phyloP scores from a whole-genome alignment of 345 rosid species.

The Aurinia saxatilis region DNA sequence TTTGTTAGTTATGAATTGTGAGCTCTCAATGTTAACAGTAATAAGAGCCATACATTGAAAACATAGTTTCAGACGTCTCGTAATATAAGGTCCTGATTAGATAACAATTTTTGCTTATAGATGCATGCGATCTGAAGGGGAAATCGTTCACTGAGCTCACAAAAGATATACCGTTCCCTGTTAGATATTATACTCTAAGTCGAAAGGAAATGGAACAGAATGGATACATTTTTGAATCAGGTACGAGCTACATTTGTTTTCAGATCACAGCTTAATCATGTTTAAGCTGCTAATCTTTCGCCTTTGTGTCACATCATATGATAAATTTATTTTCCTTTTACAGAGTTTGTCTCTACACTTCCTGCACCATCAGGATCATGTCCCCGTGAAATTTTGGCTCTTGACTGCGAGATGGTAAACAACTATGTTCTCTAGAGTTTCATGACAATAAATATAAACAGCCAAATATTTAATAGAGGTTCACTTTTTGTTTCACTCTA shows the following conservation, averaged over 20 bases:
- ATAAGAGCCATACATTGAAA: neutral
- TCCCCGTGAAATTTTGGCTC: constrained; percentile 58
- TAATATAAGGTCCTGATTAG: neutral
- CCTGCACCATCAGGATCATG: constrained; percentile 61
- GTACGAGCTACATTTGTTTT: constrained; percentile 24
- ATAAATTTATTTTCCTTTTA: constrained; percentile 10
- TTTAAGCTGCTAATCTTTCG: neutral
- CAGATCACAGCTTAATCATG: neutral
- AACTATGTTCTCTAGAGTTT: neutral
- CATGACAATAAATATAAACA: neutral
- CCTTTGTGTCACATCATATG: constrained; percentile 7
- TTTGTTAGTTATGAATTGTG: neutral
- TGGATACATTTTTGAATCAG: constrained; percentile 58
- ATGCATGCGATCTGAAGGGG: constrained; percentile 19
- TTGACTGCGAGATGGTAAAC: constrained; percentile 95
- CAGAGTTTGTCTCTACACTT: constrained; percentile 62
- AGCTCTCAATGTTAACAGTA: neutral
- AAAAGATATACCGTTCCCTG: constrained; percentile 76
- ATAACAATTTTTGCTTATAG: constrained; percentile 29
- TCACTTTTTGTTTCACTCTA: constrained; percentile 21
- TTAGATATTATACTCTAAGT: constrained; percentile 64
- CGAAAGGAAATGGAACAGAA: constrained; percentile 71
- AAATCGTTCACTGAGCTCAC: constrained; percentile 33
- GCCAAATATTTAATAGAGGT: neutral
- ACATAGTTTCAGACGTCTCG: neutral